These are phyloP conservation scores for Metschnikowia continentalis DNA, from an alignment of 805 yeast species.

Conservation along the genomic window DNA sequence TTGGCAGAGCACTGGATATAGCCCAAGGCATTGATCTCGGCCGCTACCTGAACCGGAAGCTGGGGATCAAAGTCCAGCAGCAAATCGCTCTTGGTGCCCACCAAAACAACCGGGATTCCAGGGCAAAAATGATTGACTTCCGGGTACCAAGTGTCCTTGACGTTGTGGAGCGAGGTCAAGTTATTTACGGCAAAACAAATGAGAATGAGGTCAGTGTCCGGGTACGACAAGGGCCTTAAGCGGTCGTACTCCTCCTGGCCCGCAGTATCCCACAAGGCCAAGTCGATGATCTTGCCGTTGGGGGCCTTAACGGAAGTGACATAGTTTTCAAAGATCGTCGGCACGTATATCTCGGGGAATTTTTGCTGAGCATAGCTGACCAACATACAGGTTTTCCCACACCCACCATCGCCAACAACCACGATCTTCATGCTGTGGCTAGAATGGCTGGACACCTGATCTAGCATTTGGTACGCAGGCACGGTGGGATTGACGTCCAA, in stretches of 20 bases:
- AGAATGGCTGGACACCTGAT: constrained; percentile 17
- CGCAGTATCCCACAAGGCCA: constrained; percentile 87
- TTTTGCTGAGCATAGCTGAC: constrained; percentile 63
- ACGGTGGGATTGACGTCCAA: constrained; percentile 31
- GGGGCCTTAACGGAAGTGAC: constrained; percentile 59
- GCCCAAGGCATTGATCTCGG: constrained; percentile 60
- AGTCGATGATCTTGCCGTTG: constrained; percentile 76
- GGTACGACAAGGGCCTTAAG: constrained; percentile 71
- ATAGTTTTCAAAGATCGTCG: constrained; percentile 80
- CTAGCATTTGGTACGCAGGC: constrained; percentile 32
- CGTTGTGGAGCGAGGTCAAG: constrained; percentile 61
- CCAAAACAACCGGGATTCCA: constrained; percentile 67
- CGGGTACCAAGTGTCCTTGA: constrained; percentile 81
- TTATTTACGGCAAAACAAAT: constrained; percentile 72
- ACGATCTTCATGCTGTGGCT: constrained; percentile 52
- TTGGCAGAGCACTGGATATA: constrained; percentile 82
- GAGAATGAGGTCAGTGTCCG: constrained; percentile 71
- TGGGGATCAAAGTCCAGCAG: constrained; percentile 36
- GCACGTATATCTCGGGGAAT: constrained; percentile 72
- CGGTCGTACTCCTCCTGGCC: constrained; percentile 87
- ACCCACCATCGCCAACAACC: constrained; percentile 85
- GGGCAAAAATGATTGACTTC: constrained; percentile 84
- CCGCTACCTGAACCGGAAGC: constrained; percentile 50
- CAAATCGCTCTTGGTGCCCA: constrained; percentile 80
- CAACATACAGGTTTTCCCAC: constrained; percentile 82